Evolutionary conservation across 2,329 filamentous ascomycete species (phyloP).

Genomic region (Akanthomyces lecanii): DNA sequence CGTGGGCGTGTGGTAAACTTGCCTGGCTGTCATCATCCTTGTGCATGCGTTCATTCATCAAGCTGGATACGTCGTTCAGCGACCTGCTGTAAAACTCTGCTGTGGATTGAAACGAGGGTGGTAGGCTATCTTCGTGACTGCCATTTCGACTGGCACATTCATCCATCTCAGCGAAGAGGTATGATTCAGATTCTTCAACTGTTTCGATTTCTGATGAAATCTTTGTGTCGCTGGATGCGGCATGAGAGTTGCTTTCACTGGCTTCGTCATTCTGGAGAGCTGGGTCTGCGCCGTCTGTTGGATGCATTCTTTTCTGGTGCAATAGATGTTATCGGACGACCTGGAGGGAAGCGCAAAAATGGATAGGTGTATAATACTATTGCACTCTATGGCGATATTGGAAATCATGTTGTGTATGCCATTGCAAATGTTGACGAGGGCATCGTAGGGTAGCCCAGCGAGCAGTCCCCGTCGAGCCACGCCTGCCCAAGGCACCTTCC

Average conservation of each 20-base stretch:
- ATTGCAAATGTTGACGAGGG: not conserved
- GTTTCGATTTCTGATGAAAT: not conserved
- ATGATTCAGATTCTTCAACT: not conserved
- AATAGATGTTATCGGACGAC: not conserved
- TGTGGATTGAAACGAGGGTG: not conserved
- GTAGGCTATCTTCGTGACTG: constrained; percentile 3
- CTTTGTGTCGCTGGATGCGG: not conserved
- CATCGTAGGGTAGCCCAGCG: not conserved
- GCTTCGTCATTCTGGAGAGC: not conserved
- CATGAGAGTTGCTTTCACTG: not conserved
- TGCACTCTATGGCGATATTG: not conserved
- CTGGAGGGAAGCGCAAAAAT: not conserved
- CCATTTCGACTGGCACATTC: not conserved
- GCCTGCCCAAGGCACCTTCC: constrained; percentile 6
- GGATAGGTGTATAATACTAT: not conserved
- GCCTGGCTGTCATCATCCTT: not conserved
- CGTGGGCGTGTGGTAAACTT: not conserved
- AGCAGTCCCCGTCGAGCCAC: not conserved
- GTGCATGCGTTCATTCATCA: not conserved
- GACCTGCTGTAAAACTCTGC: constrained; percentile 6
- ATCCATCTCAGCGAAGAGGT: not conserved
- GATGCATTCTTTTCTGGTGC: not conserved
- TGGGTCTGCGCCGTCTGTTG: not conserved
- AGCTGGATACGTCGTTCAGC: constrained; percentile 10
- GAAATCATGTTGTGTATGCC: not conserved